Conservation (phyloP, 163 green algal genomes). For the Trebouxia gelatinosa region DNA sequence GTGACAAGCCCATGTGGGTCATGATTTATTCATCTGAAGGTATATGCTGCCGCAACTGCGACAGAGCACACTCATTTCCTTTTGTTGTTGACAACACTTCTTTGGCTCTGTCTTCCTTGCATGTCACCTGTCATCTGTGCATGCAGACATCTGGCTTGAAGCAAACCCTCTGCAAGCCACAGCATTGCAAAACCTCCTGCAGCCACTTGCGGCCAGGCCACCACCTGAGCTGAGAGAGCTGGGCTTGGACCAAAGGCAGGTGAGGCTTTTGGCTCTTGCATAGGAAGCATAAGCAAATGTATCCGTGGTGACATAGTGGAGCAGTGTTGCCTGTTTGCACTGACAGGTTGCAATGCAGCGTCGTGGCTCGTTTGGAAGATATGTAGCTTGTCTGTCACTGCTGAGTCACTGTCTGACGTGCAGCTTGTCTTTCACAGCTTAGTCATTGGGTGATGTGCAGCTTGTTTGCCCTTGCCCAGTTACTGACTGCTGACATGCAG, state of each 20-base stretch:
- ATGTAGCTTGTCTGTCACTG: neutral
- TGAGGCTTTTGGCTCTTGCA: neutral
- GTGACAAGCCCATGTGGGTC: neutral
- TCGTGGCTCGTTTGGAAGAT: neutral
- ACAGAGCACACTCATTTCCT: no score
- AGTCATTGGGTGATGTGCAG: no score
- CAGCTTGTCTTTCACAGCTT: neutral
- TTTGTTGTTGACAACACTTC: neutral
- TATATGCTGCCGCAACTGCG: neutral
- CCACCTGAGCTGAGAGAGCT: constrained; percentile 38
- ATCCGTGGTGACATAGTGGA: no score
- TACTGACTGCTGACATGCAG: no score
- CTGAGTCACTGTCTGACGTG: neutral
- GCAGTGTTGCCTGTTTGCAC: no score
- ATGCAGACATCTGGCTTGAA: constrained; percentile 66
- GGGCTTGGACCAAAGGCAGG: constrained; percentile 59
- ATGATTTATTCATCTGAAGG: neutral
- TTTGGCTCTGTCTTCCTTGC: neutral
- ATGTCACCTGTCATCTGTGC: neutral
- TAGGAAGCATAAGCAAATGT: no score
- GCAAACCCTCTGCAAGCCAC: constrained; percentile 60
- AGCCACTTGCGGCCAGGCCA: neutral
- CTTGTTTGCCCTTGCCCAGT: no score
- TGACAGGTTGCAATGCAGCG: no score
- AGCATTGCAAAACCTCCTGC: neutral